phyloP scores from a whole-genome alignment of 1,139 yeast species.

The Pichiaceae sp. region DNA sequence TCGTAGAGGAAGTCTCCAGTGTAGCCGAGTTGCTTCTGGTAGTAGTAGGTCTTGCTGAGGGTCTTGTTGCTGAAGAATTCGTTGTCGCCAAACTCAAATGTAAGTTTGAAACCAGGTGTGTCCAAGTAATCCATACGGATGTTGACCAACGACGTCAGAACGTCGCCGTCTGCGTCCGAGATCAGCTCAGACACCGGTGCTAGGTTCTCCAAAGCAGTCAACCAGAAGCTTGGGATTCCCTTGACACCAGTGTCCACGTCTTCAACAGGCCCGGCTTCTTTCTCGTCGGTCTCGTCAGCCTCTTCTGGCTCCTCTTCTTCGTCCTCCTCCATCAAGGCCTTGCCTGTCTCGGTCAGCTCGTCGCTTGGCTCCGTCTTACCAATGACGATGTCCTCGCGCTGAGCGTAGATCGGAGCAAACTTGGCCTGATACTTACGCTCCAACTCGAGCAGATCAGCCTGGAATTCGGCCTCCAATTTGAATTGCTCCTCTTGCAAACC shows the following conservation, averaged over 20 bases:
- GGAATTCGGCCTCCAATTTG: conserved; percentile 84
- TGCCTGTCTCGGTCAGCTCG: conserved; percentile 74
- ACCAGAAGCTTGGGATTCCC: conserved; percentile 96
- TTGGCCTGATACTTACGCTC: conserved; percentile 72
- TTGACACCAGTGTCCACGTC: conserved; percentile 33
- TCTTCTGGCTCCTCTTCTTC: conserved; percentile 32
- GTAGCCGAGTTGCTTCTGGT: conserved; percentile 90
- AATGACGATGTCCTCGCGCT: conserved; percentile 62
- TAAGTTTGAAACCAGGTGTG: conserved; percentile 83
- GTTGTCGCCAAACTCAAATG: conserved; percentile 74
- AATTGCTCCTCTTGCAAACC: conserved; percentile 77
- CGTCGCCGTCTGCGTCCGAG: conserved; percentile 86
- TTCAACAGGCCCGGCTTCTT: conserved; percentile 12
- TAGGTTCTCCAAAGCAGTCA: conserved; percentile 86
- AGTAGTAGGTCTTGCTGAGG: conserved; percentile 81
- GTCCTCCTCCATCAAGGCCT: conserved; percentile 36
- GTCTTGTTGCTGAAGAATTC: conserved; percentile 67
- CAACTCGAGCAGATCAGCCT: conserved; percentile 75
- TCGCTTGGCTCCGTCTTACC: conserved; percentile 74
- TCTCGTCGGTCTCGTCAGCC: conserved; percentile 30
- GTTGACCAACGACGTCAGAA: conserved; percentile 59
- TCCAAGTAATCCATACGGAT: conserved; percentile 76
- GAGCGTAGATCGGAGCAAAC: conserved; percentile 70
- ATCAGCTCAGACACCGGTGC: conserved; percentile 77
- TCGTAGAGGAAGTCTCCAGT: conserved; percentile 96